Conservation (phyloP, 2,329 filamentous ascomycete species). For the Aspergillus nomiae region DNA sequence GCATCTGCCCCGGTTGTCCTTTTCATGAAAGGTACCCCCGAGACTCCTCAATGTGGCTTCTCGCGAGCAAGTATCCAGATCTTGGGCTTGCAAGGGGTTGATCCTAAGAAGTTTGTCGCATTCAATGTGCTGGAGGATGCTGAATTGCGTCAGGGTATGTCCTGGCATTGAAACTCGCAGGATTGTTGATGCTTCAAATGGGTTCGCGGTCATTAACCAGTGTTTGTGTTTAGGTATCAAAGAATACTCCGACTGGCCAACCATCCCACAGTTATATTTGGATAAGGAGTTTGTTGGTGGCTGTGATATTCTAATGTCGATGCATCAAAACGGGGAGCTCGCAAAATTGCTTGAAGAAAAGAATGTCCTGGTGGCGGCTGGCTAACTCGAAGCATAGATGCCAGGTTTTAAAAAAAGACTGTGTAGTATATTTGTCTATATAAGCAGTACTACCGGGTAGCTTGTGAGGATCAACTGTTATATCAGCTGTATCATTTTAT, state of each 20-base stretch:
- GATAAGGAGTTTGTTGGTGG: constrained; percentile 95
- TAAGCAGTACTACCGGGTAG: background rate
- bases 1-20: constrained; percentile 86
- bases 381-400: constrained; percentile 32
- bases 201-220: constrained; percentile 4
- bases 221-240: constrained; percentile 74
- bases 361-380: constrained; percentile 72
- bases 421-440: background rate
- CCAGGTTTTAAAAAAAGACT: no score
- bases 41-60: constrained; percentile 95
- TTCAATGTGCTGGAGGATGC: constrained; percentile 96
- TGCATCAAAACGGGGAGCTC: constrained; percentile 95
- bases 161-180: background rate
- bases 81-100: constrained; percentile 88
- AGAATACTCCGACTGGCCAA: constrained; percentile 99
- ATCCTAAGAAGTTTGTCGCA: constrained; percentile 94
- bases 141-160: constrained; percentile 76
- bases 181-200: background rate
- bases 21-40: constrained; percentile 99
- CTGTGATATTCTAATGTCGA: constrained; percentile 94
- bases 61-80: constrained; percentile 94
- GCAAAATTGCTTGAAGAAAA: constrained; percentile 92
- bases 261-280: constrained; percentile 94
- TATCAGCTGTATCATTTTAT: background rate
- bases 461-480: background rate